A percentile compares a stretch with the other conserved stretches of the same genome.
Evolutionary conservation across 768 basidiomycete species (phyloP).

Genomic region (Hygrocybe punicea): DNA sequence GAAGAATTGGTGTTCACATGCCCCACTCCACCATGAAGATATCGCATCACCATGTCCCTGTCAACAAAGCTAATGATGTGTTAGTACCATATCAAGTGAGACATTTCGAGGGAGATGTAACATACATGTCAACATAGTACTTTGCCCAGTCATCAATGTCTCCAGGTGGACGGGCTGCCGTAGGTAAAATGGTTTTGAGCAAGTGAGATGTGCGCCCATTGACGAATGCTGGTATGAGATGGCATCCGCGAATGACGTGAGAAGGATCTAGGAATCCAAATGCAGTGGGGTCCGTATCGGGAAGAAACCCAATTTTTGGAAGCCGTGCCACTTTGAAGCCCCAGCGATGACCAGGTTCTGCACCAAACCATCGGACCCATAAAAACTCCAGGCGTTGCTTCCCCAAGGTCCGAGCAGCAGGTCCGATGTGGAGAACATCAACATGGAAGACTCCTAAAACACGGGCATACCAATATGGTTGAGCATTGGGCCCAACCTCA

Average conservation of each 20-base stretch:
- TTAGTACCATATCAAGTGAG: background rate
- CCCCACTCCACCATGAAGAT: slow-evolving; percentile 30
- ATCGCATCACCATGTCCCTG: slow-evolving; percentile 35
- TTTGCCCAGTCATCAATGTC: slow-evolving; percentile 29
- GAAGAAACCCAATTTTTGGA: slow-evolving; percentile 35
- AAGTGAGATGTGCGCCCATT: slow-evolving; percentile 15
- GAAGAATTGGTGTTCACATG: slow-evolving; percentile 15
- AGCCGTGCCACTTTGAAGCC: slow-evolving; percentile 20
- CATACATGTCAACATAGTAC: slow-evolving; percentile 38
- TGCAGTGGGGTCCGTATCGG: slow-evolving; percentile 20
- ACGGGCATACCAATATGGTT: slow-evolving; percentile 17
- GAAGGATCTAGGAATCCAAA: slow-evolving; percentile 50
- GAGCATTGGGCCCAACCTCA: slow-evolving; percentile 15
- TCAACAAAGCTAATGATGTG: slow-evolving; percentile 28
- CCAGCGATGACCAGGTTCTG: background rate
- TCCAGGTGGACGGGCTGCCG: background rate
- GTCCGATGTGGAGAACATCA: slow-evolving; percentile 5
- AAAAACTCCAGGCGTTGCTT: slow-evolving; percentile 17
- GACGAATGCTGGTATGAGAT: slow-evolving; percentile 43
- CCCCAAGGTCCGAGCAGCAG: slow-evolving; percentile 6
- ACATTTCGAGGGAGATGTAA: background rate
- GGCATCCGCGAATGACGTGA: slow-evolving; percentile 36
- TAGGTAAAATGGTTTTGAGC: background rate
- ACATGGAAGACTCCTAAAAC: slow-evolving; percentile 8
- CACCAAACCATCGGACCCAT: slow-evolving; percentile 16